phyloP scores from a whole-genome alignment of 139 green algal genomes.

The Tetradesmus lagerheimii region DNA sequence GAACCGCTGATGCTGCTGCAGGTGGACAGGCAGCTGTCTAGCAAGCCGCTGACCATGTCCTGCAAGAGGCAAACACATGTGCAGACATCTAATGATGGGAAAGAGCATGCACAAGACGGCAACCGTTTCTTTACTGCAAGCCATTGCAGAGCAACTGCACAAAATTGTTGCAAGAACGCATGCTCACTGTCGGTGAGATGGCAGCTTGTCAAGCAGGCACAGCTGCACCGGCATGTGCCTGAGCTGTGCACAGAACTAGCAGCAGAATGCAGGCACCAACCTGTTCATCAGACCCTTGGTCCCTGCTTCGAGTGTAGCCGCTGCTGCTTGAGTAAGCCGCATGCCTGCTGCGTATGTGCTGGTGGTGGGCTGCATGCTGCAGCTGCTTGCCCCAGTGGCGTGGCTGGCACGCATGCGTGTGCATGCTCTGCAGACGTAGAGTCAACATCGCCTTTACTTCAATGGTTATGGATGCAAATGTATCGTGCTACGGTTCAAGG shows the following conservation, averaged over 20 bases:
- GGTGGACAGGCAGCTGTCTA: slow-evolving; percentile 16
- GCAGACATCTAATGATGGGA: not conserved
- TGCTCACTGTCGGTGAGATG: not conserved
- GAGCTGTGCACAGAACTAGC: not conserved
- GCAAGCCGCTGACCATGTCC: slow-evolving; percentile 24
- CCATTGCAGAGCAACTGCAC: too few species aligned
- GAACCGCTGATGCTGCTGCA: not conserved
- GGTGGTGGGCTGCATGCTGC: not conserved
- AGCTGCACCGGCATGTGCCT: not conserved
- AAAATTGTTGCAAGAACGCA: not conserved
- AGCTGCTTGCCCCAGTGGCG: not conserved
- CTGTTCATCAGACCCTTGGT: not conserved
- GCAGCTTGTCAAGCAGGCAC: not conserved
- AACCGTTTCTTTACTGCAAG: too few species aligned
- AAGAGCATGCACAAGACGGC: too few species aligned
- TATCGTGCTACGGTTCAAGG: too few species aligned
- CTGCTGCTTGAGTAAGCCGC: not conserved
- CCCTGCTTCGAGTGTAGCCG: not conserved
- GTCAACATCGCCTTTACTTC: not conserved
- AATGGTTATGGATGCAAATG: not conserved
- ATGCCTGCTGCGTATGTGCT: not conserved
- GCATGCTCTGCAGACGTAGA: not conserved
- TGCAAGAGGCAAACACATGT: not conserved
- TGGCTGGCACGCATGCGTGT: not conserved
- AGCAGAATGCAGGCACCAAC: not conserved